These are phyloP conservation scores for Backusella mclennaniae DNA, from an alignment of 192 early-diverging fungal species.

Conservation along the genomic window DNA sequence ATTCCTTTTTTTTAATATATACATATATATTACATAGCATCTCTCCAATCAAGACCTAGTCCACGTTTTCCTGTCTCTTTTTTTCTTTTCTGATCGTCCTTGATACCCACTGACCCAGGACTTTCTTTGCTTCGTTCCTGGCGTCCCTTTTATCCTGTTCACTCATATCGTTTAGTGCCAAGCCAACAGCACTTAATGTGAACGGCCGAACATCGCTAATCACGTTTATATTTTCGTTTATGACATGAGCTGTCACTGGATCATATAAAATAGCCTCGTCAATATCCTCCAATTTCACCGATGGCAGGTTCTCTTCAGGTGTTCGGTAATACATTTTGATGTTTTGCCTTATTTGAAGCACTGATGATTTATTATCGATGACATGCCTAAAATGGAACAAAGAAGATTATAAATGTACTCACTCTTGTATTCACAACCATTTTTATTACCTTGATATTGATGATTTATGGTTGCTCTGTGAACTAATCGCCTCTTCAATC, in stretches of 20 bases:
- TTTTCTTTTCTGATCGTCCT: background rate
- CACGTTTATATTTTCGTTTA: background rate
- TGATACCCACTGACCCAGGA: background rate
- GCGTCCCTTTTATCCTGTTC: background rate
- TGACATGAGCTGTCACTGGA: background rate
- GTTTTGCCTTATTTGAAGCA: background rate
- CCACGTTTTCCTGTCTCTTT: background rate
- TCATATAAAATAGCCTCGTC: background rate
- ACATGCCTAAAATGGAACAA: background rate
- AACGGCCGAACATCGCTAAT: background rate
- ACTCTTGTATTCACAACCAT: background rate
- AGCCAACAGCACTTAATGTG: background rate
- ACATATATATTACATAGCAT: too few species aligned
- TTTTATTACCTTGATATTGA: conserved; percentile 51
- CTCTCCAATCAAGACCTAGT: background rate
- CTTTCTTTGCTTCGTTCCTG: background rate
- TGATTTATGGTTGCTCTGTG: conserved; percentile 73
- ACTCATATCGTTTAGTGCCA: background rate
- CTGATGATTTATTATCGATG: conserved; percentile 6
- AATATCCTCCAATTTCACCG: background rate
- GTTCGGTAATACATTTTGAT: background rate
- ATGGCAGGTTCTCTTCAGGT: background rate
- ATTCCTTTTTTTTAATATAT: too few species aligned
- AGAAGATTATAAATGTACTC: background rate
- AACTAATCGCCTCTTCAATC: conserved; percentile 60